These are phyloP conservation scores for Aureobasidium sp. DNA, from an alignment of 2,329 filamentous ascomycete species.

Conservation along the genomic window DNA sequence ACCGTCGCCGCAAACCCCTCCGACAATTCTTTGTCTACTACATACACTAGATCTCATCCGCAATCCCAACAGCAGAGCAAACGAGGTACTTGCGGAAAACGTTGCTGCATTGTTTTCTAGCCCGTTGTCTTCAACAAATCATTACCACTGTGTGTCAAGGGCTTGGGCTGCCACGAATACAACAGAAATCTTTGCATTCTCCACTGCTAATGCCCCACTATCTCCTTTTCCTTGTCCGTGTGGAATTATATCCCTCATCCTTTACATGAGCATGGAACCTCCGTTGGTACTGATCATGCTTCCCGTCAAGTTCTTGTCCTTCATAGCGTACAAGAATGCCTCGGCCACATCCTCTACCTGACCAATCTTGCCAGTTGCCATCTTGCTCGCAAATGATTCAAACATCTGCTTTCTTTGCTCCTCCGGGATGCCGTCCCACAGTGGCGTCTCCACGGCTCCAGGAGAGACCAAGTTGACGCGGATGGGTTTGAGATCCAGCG, in stretches of 20 bases:
- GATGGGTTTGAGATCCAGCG: conserved; percentile 56
- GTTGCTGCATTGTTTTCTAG: not conserved
- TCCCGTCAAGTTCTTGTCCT: conserved; percentile 41
- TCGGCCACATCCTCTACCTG: conserved; percentile 39
- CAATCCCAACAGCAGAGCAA: not conserved
- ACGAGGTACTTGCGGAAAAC: not conserved
- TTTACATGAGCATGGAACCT: conserved; percentile 26
- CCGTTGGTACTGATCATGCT: conserved; percentile 39
- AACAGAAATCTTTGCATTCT: not conserved
- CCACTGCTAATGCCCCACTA: conserved; percentile 6
- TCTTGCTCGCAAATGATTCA: conserved; percentile 23
- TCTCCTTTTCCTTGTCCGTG: not conserved
- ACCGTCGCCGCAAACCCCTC: not conserved
- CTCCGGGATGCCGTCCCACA: conserved; percentile 32
- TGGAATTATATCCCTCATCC: not conserved
- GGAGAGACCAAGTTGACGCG: conserved; percentile 57
- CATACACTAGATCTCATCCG: not conserved
- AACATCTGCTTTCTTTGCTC: conserved; percentile 25
- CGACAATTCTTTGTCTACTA: not conserved
- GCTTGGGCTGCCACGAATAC: conserved; percentile 7
- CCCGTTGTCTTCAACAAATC: not conserved
- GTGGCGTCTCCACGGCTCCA: conserved; percentile 43
- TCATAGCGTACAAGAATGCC: conserved; percentile 43
- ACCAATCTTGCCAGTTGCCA: conserved; percentile 32
- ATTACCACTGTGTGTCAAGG: not conserved